These are phyloP conservation scores for Trichoderma endophyticum DNA, from an alignment of 2,329 filamentous ascomycete species.

Conservation along the genomic window DNA sequence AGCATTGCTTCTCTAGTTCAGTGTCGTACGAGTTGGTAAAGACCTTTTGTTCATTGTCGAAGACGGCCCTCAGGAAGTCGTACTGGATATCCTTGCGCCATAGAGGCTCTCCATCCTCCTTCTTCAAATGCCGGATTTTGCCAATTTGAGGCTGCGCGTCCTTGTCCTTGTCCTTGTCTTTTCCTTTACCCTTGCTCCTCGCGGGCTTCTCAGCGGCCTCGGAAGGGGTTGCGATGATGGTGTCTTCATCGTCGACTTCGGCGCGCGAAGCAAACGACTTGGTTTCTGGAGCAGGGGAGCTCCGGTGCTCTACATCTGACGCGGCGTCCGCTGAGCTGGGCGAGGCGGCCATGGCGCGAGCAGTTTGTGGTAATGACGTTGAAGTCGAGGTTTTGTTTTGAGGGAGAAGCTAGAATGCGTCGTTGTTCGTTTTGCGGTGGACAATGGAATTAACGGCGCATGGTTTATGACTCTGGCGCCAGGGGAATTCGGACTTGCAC, in stretches of 20 bases:
- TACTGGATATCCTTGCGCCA: slow-evolving; percentile 88
- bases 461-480: slow-evolving; percentile 14
- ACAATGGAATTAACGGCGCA: slow-evolving; percentile 21
- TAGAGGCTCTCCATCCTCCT: slow-evolving; percentile 81
- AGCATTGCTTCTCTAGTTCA: slow-evolving; percentile 64
- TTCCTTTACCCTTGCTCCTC: slow-evolving; percentile 34
- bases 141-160: slow-evolving; percentile 44
- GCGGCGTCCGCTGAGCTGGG: slow-evolving; percentile 40
- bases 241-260: slow-evolving; percentile 48
- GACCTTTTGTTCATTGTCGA: slow-evolving; percentile 68
- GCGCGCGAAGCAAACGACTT: slow-evolving; percentile 48
- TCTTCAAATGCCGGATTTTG: slow-evolving; percentile 83
- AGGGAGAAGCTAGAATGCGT: not conserved
- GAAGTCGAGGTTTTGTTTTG: not conserved
- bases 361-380: slow-evolving; percentile 7
- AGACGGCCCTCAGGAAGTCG: slow-evolving; percentile 77
- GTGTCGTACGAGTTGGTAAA: slow-evolving; percentile 90
- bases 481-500: not conserved
- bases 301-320: slow-evolving; percentile 46
- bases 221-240: slow-evolving; percentile 39
- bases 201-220: slow-evolving; percentile 42
- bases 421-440: slow-evolving; percentile 11
- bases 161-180: slow-evolving; percentile 33
- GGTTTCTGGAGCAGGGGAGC: slow-evolving; percentile 44
- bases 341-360: slow-evolving; percentile 37